Percentiles rank a stretch among this genome's conserved stretches.
Evolutionary conservation across 2,329 filamentous ascomycete species (phyloP).

Genomic region (Cadophora malorum): DNA sequence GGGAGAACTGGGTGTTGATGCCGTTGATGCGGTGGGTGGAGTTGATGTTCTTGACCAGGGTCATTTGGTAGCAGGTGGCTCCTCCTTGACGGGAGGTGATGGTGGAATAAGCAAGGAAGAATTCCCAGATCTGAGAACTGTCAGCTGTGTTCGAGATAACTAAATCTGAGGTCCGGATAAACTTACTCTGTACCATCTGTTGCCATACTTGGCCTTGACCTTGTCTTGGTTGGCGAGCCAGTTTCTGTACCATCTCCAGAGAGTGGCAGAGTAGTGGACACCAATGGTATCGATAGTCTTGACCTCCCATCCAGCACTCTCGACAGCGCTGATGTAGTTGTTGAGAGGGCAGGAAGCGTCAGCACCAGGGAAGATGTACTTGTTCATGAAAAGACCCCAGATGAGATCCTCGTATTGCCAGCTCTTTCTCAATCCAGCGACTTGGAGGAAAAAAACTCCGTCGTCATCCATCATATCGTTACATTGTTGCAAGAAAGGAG

Average conservation of each 20-base stretch:
- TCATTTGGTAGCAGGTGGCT: slow-evolving; percentile 81
- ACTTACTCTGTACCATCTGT: slow-evolving; percentile 91
- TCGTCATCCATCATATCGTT: slow-evolving; percentile 97
- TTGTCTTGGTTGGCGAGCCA: slow-evolving; percentile 95
- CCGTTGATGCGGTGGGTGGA: slow-evolving; percentile 79
- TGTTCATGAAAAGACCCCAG: slow-evolving; percentile 99
- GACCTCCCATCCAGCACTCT: slow-evolving; percentile 87
- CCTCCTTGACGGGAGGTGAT: slow-evolving; percentile 78
- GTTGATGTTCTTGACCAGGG: slow-evolving; percentile 83
- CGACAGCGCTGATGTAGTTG: slow-evolving; percentile 83
- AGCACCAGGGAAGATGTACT: slow-evolving; percentile 97
- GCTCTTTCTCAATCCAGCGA: slow-evolving; percentile 88
- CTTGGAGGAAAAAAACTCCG: slow-evolving; percentile 94
- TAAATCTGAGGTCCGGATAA: not conserved
- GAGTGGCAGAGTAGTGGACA: slow-evolving; percentile 94
- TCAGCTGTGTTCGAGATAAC: slow-evolving; percentile 31
- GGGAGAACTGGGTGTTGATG: slow-evolving; percentile 67
- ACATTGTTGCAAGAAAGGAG: slow-evolving; percentile 81
- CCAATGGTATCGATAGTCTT: slow-evolving; percentile 93
- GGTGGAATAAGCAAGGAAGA: slow-evolving; percentile 78
- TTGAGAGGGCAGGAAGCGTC: slow-evolving; percentile 94
- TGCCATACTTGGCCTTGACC: slow-evolving; percentile 93
- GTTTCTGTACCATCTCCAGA: slow-evolving; percentile 99
- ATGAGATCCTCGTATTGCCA: slow-evolving; percentile 99
- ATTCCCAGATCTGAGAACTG: slow-evolving; percentile 75